Evolutionary conservation across 805 yeast species (phyloP), one percentile per base, ranked within the genome.

Genomic region (Wickerhamiella lipophila): DNA sequence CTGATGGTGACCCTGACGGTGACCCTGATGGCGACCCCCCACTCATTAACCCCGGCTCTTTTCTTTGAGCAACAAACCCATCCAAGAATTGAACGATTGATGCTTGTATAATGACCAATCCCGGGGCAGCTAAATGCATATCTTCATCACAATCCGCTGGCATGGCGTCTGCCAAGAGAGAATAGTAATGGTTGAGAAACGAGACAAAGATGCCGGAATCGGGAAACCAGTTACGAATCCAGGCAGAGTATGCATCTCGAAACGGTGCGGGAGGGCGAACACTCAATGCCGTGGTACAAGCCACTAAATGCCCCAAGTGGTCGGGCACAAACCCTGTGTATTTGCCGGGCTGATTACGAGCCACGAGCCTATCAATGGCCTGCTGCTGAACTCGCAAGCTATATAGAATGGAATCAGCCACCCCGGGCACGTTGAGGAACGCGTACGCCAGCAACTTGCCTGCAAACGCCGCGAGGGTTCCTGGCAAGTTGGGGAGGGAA

Each of bases 401-500:
- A n/a, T 55, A 54, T 16, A 68, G 54, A 12, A 68, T 52, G 9
- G 58, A 79, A 46, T 69, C 69, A 15, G 81, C 75, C 3, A 80
- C 72, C 23, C 73, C 69, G 0, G 79, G 77, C 3, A 79, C 63
- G 52, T 70, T 65, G 59, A 74, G 73, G 53, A 72, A 82, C 2
- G 77, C 66, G 57, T 77, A 76, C 1, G 87, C 87, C 60, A 82
- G 73, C 3, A 78, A 72, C 57, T 82, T 81, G 5, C 89, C 89
- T 11, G 77, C 67, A 55, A 81, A 80, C 2, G 86, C 85, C 19
- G 77, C 69, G 18, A 74, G 62, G 5, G 81, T 69, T n/a, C 77
- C 61, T 0, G 83, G 70, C 9, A 78, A 65, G 21, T 68, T 68
- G 53, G 78, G 78, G 49, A 70, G 56, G 43, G 69, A 64, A 50